Evolutionary conservation across 768 basidiomycete species (phyloP).

Genomic region (Polyporus arcularius): DNA sequence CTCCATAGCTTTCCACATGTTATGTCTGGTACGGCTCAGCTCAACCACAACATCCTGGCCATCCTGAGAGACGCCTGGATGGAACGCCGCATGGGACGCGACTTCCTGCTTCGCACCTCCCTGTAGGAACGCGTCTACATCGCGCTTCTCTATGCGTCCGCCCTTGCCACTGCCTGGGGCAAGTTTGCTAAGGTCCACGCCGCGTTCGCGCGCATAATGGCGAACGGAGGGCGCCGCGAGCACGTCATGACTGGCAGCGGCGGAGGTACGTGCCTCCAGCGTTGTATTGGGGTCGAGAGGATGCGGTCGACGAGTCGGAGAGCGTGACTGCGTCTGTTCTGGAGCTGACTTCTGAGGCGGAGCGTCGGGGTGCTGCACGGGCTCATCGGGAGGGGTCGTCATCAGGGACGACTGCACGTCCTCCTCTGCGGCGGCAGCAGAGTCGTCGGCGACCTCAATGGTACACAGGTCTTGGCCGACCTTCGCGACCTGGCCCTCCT

Average conservation of each 20-base stretch:
- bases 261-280: conserved; percentile 8
- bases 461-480: conserved; percentile 78
- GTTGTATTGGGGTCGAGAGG: conserved; percentile 64
- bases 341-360: neutral
- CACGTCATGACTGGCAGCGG: conserved; percentile 34
- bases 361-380: conserved; percentile 1
- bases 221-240: conserved; percentile 80
- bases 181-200: conserved; percentile 58
- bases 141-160: conserved; percentile 74
- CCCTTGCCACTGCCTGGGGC: conserved; percentile 71
- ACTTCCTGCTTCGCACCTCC: conserved; percentile 17
- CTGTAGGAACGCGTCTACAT: conserved; percentile 65
- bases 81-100: conserved; percentile 4
- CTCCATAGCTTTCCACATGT: conserved; percentile 91
- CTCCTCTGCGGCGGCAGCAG: neutral
- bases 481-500: conserved; percentile 82
- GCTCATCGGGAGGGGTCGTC: neutral
- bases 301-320: conserved; percentile 40
- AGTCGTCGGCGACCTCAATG: conserved; percentile 77
- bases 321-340: neutral
- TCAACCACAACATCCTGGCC: conserved; percentile 62
- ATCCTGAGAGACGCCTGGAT: conserved; percentile 4
- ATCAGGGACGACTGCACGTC: neutral
- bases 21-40: conserved; percentile 72
- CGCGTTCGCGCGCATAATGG: conserved; percentile 68